phyloP scores from a whole-genome alignment of 2,329 filamentous ascomycete species.

The Xylariaceae sp. region DNA sequence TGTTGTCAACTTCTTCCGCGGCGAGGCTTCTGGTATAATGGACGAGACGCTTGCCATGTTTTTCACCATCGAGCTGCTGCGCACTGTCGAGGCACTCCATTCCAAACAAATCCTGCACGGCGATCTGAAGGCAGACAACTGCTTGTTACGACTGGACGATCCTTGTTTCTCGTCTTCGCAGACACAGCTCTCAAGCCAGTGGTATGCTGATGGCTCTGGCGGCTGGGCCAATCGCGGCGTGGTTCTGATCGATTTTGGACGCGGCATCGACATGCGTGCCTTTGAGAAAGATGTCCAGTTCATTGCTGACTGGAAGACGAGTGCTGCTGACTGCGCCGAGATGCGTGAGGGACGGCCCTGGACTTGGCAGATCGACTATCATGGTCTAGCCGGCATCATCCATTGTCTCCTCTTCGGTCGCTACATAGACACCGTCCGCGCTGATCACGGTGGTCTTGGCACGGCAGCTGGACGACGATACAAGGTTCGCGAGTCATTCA shows the following conservation, averaged over 20 bases:
- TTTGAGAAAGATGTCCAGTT: constrained; percentile 78
- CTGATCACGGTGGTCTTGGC: constrained; percentile 52
- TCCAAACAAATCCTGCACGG: constrained; percentile 77
- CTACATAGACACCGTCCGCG: constrained; percentile 78
- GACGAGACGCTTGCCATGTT: constrained; percentile 94
- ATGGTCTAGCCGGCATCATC: constrained; percentile 82
- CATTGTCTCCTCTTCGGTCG: constrained; percentile 89
- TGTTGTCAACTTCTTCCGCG: constrained; percentile 80
- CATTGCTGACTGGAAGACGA: constrained; percentile 92
- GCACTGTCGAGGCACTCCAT: constrained; percentile 85
- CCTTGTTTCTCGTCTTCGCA: constrained; percentile 18
- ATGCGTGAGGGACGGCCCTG: constrained; percentile 91
- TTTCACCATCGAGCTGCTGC: constrained; percentile 85
- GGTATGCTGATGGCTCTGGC: constrained; percentile 66
- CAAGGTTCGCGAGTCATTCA: constrained; percentile 75
- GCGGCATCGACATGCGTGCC: constrained; percentile 86
- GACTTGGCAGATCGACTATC: constrained; percentile 97
- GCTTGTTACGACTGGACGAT: constrained; percentile 76
- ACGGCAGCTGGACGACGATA: constrained; percentile 62
- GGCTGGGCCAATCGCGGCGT: constrained; percentile 82
- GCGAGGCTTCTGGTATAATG: constrained; percentile 69
- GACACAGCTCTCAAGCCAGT: constrained; percentile 54
- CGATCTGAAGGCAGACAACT: constrained; percentile 94
- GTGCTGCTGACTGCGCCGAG: constrained; percentile 84
- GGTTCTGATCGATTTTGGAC: constrained; percentile 88